Evolutionary conservation across 2,329 filamentous ascomycete genomes (phyloP).

Genomic region (Fusarium udum): DNA sequence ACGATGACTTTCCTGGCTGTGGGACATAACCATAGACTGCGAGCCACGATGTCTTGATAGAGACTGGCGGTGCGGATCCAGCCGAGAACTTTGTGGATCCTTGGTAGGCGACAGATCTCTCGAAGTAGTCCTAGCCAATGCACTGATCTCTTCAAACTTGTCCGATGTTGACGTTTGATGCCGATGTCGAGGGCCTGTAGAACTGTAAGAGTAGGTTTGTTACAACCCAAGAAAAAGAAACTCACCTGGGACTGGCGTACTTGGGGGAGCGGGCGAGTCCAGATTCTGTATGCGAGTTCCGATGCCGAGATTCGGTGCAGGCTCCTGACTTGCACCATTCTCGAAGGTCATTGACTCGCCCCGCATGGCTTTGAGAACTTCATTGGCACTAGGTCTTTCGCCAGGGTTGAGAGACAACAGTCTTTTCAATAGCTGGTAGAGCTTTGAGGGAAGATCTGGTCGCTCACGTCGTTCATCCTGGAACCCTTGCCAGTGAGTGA

Average conservation of each 20-base stretch:
- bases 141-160: slow-evolving; percentile 40
- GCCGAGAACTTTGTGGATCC: slow-evolving; percentile 7
- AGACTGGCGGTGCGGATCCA: slow-evolving; percentile 19
- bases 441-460: slow-evolving; percentile 82
- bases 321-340: slow-evolving; percentile 50
- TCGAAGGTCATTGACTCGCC: slow-evolving; percentile 65
- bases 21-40: slow-evolving; percentile 53
- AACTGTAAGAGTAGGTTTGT: slow-evolving; percentile 45
- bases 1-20: slow-evolving; percentile 51
- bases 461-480: slow-evolving; percentile 78
- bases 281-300: slow-evolving; percentile 63
- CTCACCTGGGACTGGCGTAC: slow-evolving; percentile 60
- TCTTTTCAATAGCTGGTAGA: slow-evolving; percentile 85
- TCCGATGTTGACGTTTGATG: slow-evolving; percentile 35
- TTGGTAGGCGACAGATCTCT: slow-evolving; percentile 34
- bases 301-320: slow-evolving; percentile 53
- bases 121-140: slow-evolving; percentile 23
- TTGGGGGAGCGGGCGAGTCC: slow-evolving; percentile 61
- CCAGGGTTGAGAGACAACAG: slow-evolving; percentile 80
- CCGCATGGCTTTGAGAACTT: slow-evolving; percentile 83
- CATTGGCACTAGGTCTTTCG: slow-evolving; percentile 83
- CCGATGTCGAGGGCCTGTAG: slow-evolving; percentile 45
- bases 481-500: slow-evolving; percentile 87
- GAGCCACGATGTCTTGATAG: slow-evolving; percentile 30
- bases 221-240: slow-evolving; percentile 1